A percentile compares a stretch with the other conserved stretches of the same genome.
Evolutionary conservation across 352 stramenopile genomes (phyloP).

Genomic region (Pythium phragmiticola): DNA sequence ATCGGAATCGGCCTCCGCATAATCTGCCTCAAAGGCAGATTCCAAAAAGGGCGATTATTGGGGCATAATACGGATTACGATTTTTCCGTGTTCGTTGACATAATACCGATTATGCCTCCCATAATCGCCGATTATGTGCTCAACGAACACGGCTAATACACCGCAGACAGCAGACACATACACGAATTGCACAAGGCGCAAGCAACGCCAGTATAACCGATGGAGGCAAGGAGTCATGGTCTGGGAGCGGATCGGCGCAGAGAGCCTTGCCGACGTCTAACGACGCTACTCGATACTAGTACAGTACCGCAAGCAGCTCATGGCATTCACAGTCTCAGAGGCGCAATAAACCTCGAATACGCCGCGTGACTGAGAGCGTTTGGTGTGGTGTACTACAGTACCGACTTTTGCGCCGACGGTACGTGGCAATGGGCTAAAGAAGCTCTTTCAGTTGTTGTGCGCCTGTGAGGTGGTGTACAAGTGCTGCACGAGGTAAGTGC

Average conservation of each 20-base stretch:
- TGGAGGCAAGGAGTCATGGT: slow-evolving; percentile 23
- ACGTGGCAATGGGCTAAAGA: background rate
- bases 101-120: too few species aligned
- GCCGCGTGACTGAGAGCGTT: slow-evolving; percentile 1
- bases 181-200: slow-evolving; percentile 7
- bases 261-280: slow-evolving; percentile 33
- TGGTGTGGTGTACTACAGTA: background rate
- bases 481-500: slow-evolving; percentile 7
- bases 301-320: slow-evolving; percentile 7
- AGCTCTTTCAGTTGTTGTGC: slow-evolving; percentile 11
- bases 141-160: too few species aligned
- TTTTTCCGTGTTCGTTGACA: too few species aligned
- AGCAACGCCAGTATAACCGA: slow-evolving; percentile 19
- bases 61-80: too few species aligned
- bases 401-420: background rate
- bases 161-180: background rate
- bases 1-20: too few species aligned
- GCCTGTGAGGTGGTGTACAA: slow-evolving; percentile 17
- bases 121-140: too few species aligned
- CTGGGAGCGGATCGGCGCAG: slow-evolving; percentile 16
- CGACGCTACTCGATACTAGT: slow-evolving; percentile 23
- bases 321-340: slow-evolving; percentile 12
- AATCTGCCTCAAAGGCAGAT: too few species aligned
- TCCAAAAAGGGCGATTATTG: too few species aligned
- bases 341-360: slow-evolving; percentile 17